phyloP scores from a whole-genome alignment of 352 stramenopile genomes.

The Phytophthora sansomeana region DNA sequence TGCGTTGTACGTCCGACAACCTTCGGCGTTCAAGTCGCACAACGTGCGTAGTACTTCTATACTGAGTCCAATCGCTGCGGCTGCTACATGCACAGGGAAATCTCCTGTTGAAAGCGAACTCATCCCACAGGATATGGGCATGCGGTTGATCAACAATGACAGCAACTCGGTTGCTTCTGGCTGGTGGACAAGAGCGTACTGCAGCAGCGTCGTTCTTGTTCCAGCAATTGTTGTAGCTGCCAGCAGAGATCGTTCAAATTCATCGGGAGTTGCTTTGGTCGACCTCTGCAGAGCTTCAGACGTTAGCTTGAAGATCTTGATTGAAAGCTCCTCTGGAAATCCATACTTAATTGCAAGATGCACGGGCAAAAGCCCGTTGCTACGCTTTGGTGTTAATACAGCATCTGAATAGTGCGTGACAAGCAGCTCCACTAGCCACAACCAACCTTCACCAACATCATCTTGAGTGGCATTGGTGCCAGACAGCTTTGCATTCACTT shows the following conservation, averaged over 20 bases:
- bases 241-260: slow-evolving; percentile 14
- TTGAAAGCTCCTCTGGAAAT: slow-evolving; percentile 27
- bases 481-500: background rate
- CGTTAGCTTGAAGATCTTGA: slow-evolving; percentile 32
- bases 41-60: slow-evolving; percentile 33
- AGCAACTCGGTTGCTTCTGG: slow-evolving; percentile 36
- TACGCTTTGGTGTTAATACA: slow-evolving; percentile 29
- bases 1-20: slow-evolving; percentile 54
- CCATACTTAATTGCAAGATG: slow-evolving; percentile 57
- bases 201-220: slow-evolving; percentile 60
- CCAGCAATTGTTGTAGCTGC: slow-evolving; percentile 38
- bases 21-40: slow-evolving; percentile 37
- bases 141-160: slow-evolving; percentile 36
- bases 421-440: slow-evolving; percentile 43
- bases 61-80: slow-evolving; percentile 24
- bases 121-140: slow-evolving; percentile 42
- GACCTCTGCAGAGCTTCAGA: slow-evolving; percentile 15
- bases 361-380: slow-evolving; percentile 44
- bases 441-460: slow-evolving; percentile 18
- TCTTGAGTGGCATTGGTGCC: background rate
- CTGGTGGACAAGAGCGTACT: slow-evolving; percentile 66
- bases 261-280: background rate
- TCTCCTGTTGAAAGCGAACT: slow-evolving; percentile 38
- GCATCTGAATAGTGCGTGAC: slow-evolving; percentile 26
- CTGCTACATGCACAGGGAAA: slow-evolving; percentile 61